phyloP scores from a whole-genome alignment of 2,329 filamentous ascomycete species.

The Pyrenochaeta sp. region DNA sequence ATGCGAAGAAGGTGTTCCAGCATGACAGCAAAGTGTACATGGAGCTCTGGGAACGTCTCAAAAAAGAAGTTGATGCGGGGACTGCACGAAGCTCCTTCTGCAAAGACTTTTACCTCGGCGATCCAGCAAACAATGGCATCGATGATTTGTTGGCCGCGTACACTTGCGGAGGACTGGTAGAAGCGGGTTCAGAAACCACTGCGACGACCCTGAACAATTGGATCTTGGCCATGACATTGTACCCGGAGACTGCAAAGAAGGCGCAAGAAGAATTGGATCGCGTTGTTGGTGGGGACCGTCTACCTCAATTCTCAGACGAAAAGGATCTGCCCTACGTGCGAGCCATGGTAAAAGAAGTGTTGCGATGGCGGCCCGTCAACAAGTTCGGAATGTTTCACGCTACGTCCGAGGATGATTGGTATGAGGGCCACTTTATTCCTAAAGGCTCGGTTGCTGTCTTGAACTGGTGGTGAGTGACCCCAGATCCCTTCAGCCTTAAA shows the following conservation, averaged over 20 bases:
- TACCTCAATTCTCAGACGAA: conserved; percentile 45
- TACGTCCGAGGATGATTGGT: conserved; percentile 44
- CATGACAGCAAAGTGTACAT: conserved; percentile 45
- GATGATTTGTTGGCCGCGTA: conserved; percentile 47
- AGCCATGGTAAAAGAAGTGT: conserved; percentile 40
- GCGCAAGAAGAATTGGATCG: conserved; percentile 42
- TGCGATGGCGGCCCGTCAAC: conserved; percentile 43
- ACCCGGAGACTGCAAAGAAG: conserved; percentile 32
- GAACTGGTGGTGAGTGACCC: conserved; percentile 48
- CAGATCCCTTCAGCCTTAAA: too few species aligned
- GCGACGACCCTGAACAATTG: conserved; percentile 43
- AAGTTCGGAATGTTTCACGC: conserved; percentile 48
- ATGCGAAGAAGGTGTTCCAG: conserved; percentile 35
- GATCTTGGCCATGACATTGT: conserved; percentile 37
- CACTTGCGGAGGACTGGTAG: conserved; percentile 44
- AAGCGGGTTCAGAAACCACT: conserved; percentile 46
- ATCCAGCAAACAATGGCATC: conserved; percentile 42
- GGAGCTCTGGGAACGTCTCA: conserved; percentile 43
- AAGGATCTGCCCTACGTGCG: conserved; percentile 46
- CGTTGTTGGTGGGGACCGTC: conserved; percentile 35
- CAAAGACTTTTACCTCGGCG: conserved; percentile 45
- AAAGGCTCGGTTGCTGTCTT: conserved; percentile 45
- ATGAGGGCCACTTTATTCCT: conserved; percentile 51
- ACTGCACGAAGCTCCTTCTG: conserved; percentile 43
- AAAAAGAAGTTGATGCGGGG: conserved; percentile 39